Conservation (phyloP, 306 rosid genomes). For the Pueraria montana region DNA sequence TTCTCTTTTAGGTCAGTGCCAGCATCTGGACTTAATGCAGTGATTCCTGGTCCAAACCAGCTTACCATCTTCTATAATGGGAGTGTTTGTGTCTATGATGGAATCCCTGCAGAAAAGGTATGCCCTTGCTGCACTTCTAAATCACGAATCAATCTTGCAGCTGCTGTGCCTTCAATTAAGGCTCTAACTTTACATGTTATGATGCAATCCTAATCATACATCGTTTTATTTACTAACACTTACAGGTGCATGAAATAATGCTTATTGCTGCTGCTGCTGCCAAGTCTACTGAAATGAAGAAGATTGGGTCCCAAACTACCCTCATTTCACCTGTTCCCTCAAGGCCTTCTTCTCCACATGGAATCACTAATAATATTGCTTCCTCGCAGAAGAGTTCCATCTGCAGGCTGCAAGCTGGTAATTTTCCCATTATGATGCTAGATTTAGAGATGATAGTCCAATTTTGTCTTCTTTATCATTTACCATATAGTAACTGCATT, state of each 20-base stretch:
- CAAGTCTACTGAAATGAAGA: constrained; percentile 59
- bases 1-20: constrained; percentile 50
- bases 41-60: constrained; percentile 49
- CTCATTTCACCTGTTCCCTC: constrained; percentile 57
- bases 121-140: constrained; percentile 24
- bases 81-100: constrained; percentile 66
- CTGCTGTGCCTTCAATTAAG: neutral
- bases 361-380: constrained; percentile 51
- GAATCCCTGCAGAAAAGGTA: constrained; percentile 78
- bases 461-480: neutral
- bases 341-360: constrained; percentile 61
- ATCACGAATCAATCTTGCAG: constrained; percentile 15
- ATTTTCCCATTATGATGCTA: constrained; percentile 18
- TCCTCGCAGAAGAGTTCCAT: constrained; percentile 57
- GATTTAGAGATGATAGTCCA: constrained; percentile 7
- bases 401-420: constrained; percentile 70
- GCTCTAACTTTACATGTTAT: neutral
- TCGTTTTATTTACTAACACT: constrained; percentile 20
- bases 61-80: constrained; percentile 76
- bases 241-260: constrained; percentile 68
- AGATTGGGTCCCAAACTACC: constrained; percentile 49
- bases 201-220: neutral
- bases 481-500: neutral
- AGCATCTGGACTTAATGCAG: constrained; percentile 52
- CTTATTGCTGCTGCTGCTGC: constrained; percentile 67